Evolutionary conservation across 1,284 basidiomycete species (phyloP), one percentile per base, ranked within the genome.

Genomic region (Ustilago esculenta): DNA sequence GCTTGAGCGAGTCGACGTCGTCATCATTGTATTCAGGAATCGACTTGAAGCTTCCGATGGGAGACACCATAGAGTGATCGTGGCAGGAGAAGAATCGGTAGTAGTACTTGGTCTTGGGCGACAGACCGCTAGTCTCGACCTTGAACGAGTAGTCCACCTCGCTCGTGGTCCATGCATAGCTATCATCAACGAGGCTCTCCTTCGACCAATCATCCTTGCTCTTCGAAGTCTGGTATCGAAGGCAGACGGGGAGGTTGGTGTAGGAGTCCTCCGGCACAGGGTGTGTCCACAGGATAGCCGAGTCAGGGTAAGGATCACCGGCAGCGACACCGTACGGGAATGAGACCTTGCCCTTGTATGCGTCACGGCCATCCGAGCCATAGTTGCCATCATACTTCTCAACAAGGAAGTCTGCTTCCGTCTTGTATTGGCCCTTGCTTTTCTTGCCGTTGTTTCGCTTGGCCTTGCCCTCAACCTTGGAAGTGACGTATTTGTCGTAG

Each of bases 91-190:
- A 83, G 69, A 89, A 89, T 41, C 86, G 85, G 79, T 85, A 89
- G 81, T 85, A 88, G 71, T 88, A 89, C 48, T 84, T 82, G 1
- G 86, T 87, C 61, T 88, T 87, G 0, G 88, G 83, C 41, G 83
- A 75, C 23, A 89, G 79, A 17, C 83, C 83, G 1, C 83, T 85
- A 0, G 87, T 87, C 68, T 89, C 88, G 18, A 89, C 86, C 79
- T 89, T 89, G 73, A 87, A 72, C 34, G 53, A 58, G 48, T 84
- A 89, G 77, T 88, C 88, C 35, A 89, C 87, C 66, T 89, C 88
- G 61, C 86, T 86, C 49, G 85, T 86, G 4, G 87, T 88, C 80
- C 87, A 87, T 0, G 85, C 87, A 49, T 86, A 81, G 18, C 86
- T 87, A 21, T 84, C 83, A 57, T 86, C 84, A 40, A 86, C 76